Evolutionary conservation across 306 rosid genomes (phyloP), one percentile per base, ranked within the genome.

Genomic region (Oxytropis ochrocephala): DNA sequence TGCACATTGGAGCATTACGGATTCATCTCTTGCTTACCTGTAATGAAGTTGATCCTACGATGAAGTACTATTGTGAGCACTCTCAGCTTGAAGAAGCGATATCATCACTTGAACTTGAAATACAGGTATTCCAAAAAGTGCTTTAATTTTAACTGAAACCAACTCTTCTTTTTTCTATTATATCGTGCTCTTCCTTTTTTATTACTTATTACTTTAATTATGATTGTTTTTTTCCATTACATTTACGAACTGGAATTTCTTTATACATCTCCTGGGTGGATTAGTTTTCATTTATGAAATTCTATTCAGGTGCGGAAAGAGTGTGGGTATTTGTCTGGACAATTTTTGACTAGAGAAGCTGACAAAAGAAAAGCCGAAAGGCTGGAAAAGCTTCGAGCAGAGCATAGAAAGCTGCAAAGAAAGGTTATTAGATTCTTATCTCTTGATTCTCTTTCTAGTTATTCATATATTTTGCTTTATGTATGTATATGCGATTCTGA

Each of bases 21-120:
- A 78, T 90, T 62, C 79, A 79, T 59, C 96, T 94, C 61, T 75
- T 94, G 88, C 92, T 88, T 64, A 72, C 89, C 80, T 79, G 84
- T 58, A 82, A 72, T 70, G 91, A 85, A 69, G 30, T 90, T 57
- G 98, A 94, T 87, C 98, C 98, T 44, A 84, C 87, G 67, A 69
- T 84, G 90, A 90, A 94, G 74, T 84, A 90, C 78, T 60, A 73
- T 72, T 85, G 82, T 80, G 87, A 90, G 86, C 65, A 87, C 77
- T 60, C 75, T 43, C 85, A 85, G 64, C 80, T 87, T 30, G 75
- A 78, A 42, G 96, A 85, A 50, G 87, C 74, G 74, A 86, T 85
- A 78, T 78, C 90, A 50, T 82, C 74, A 18, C 90, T 79, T 80
- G 83, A 87, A 67, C 89, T 94, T 67, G 96, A 94, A 84, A 81